Evolutionary conservation across 257 asterid genomes (phyloP), one percentile per base, ranked within the genome.

Genomic region (Marsdenia floribunda): DNA sequence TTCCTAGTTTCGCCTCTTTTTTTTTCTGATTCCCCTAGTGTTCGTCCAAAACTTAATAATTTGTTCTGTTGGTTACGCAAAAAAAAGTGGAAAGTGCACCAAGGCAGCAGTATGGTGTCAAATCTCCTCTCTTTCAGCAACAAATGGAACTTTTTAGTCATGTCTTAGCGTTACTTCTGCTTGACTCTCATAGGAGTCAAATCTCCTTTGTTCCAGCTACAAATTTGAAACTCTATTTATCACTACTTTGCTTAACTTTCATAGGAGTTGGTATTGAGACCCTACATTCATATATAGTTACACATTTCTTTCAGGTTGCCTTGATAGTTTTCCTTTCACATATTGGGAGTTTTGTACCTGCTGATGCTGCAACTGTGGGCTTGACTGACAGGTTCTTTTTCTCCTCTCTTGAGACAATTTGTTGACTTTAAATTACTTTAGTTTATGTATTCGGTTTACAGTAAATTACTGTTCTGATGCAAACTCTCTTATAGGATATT

Each of bases 331-430:
- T 92, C 78, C 97, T 94, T 81, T 89, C 99, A 60, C 99, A 92
- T 78, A 82, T 94, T 75, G 98, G 98, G 85, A 90, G 99, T 85
- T 94, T 86, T 82, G 96, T 94, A 77, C 98, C 99, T 57, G 99
- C 99, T 68, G 99, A 94, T 86, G 88, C 95, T 78, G 99, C 99
- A 67, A 86, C 84, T 52, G 98, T 94, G 86, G 99, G 98, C 71
- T 82, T 94, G 86, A 94, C 99, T 29, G 99, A 94, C 83, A 92
- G 99, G 99, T 89, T 29, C 21, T 63, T 72, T 53, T 73, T 79
- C 76, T 68, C 68, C 40, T 63, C 80, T 64, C 44, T 79, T 65
- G 53, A 66, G 78, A 79, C 58, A 70, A 29, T 44, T 24, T 59
- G 55, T 79, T 73, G 60, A 65, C 58, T 61, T 37, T 14, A 19